Conservation (phyloP, 2,329 filamentous ascomycete genomes). For the Hysterium pulicare region DNA sequence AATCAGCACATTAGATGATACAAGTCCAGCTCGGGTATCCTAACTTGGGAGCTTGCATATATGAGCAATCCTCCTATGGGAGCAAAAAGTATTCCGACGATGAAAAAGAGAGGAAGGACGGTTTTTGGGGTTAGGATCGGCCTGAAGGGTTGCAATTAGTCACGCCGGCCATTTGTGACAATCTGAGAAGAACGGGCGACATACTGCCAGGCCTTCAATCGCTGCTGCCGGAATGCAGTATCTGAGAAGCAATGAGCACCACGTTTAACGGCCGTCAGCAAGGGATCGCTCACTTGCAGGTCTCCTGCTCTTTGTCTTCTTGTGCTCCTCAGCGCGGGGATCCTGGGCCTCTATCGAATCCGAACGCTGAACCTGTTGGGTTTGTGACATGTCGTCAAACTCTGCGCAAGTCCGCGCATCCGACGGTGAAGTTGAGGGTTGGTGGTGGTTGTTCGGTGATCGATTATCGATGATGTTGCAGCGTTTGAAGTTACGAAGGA, state of each 20-base stretch:
- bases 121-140: constrained; percentile 95
- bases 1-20: neutral
- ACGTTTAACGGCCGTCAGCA: constrained; percentile 2
- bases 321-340: constrained; percentile 33
- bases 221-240: constrained; percentile 94
- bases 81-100: constrained; percentile 85
- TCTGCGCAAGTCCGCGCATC: constrained; percentile 16
- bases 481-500: neutral
- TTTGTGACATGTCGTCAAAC: constrained; percentile 42
- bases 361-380: constrained; percentile 40
- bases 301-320: constrained; percentile 82
- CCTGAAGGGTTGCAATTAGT: constrained; percentile 52
- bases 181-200: constrained; percentile 38
- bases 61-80: constrained; percentile 85
- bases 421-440: neutral
- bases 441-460: neutral
- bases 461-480: neutral
- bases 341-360: constrained; percentile 45
- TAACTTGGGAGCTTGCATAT: constrained; percentile 77
- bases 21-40: constrained; percentile 20
- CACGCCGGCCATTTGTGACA: constrained; percentile 1
- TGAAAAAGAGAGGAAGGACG: constrained; percentile 86
- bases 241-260: constrained; percentile 53
- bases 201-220: constrained; percentile 97
- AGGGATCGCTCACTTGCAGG: constrained; percentile 73